Evolutionary conservation across 352 stramenopile genomes (phyloP), one percentile per base, ranked within the genome.

Genomic region (Vaucheria bursata): DNA sequence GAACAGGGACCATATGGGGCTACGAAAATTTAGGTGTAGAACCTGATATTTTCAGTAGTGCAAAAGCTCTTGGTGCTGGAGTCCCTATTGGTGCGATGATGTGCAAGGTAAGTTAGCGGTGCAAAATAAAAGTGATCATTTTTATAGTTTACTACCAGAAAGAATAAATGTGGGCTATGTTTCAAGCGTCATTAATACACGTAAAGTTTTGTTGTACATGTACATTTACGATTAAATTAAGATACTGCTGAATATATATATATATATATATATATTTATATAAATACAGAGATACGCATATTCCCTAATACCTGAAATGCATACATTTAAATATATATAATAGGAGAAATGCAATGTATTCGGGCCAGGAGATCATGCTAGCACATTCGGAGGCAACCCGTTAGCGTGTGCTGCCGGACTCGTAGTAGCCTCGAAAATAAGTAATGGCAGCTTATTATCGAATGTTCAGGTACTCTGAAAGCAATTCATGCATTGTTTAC

Each of bases 61-160:
- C 95, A n/a, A 98, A 98, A 86, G 93, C 94, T 0, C 88, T 98
- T 29, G 95, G 94, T 18, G 93, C 92, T 50, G 95, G 95, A 37
- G 88, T 98, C 40, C 95, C 95, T 0, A 97, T 98, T 80, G 94
- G 94, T 72, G 95, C 94, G 37, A 94, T 98, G 86, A 89, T 97
- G 83, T 92, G 91, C 65, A 89, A 87, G 31, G 93, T 94, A 74
- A 93, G 94, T 0, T 45, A 29, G 12, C 12, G 25, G 25, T 25
- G 59, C 39, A n/a, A n/a, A n/a, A n/a, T n/a, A 18, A 18, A 18
- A 59, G 45, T 18, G n/a, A n/a, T n/a, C n/a, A n/a, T n/a, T n/a
- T n/a, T n/a, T n/a, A n/a, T n/a, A n/a, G n/a, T n/a, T n/a, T n/a
- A n/a, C n/a, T n/a, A n/a, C n/a, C n/a, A n/a, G n/a, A n/a, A n/a